Conservation (phyloP, 2,329 filamentous ascomycete species). For the Cladosporium oxysporum region DNA sequence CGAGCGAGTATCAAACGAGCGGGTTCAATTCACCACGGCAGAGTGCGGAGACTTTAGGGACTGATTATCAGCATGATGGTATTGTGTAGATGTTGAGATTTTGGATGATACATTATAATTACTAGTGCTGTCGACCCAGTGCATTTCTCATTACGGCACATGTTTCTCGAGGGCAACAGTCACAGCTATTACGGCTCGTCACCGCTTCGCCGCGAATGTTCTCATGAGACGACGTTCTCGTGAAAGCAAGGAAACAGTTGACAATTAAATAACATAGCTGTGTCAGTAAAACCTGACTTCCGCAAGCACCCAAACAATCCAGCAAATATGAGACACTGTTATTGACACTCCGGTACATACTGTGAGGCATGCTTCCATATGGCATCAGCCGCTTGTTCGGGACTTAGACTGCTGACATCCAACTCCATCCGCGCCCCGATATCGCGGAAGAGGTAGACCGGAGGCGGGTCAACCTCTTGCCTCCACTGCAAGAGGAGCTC, state of each 20-base stretch:
- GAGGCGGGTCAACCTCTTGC: not conserved
- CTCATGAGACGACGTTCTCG: too few relatives aligned
- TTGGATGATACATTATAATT: not conserved
- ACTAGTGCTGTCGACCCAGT: not conserved
- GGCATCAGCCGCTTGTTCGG: not conserved
- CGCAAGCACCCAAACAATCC: too few relatives aligned
- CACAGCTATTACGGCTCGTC: not conserved
- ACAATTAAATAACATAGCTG: too few relatives aligned
- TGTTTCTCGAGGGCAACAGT: not conserved
- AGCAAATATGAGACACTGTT: not conserved
- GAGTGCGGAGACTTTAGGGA: not conserved
- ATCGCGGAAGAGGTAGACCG: not conserved
- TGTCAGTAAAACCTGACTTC: too few relatives aligned
- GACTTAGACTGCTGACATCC: not conserved
- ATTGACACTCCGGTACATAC: not conserved
- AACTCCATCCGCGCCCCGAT: not conserved
- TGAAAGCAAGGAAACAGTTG: too few relatives aligned
- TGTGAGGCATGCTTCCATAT: not conserved
- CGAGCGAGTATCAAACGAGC: constrained; percentile 10
- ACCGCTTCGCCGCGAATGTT: too few relatives aligned
- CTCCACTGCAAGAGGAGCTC: not conserved
- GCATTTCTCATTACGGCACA: not conserved
- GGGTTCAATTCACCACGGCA: not conserved
- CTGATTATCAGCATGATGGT: not conserved
- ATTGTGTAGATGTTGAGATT: not conserved